Evolutionary conservation across 1,284 basidiomycete genomes (phyloP), one percentile per base, ranked within the genome.

Genomic region (Melampsora larici-populina): DNA sequence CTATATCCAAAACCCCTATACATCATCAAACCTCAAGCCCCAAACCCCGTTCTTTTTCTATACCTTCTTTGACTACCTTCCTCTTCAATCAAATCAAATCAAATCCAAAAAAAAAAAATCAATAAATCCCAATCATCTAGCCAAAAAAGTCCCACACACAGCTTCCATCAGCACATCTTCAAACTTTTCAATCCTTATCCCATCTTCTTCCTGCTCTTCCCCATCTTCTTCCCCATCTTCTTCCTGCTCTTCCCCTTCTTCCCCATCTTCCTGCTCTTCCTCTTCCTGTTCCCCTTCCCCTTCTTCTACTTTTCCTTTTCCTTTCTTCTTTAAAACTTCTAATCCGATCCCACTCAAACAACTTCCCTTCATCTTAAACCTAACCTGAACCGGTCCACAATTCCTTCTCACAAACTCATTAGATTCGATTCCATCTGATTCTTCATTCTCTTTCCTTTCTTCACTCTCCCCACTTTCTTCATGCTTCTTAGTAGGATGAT

Each of bases 361-460:
- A n/a, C 40, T 40, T 24, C 31, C 55, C 11, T 24, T 11, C 29
- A 71, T 21, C 4, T 8, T 24, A 7, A 48, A 60, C 13, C n/a
- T 36, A 29, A 71, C 51, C 9, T 43, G 7, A 11, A 71, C 18
- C 31, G 70, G 70, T 2, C 70, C 70, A 62, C 70, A 71, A 24
- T 40, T 62, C 4, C 40, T 26, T 21, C 58, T 18, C 3, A 24
- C 24, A 21, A 49, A 49, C 51, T 21, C 11, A 15, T 15, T 49
- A n/a, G 7, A 8, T 7, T 36, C 18, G 5, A n/a, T 46, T 13
- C 13, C 4, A 31, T 29, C n/a, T 6, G 7, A 9, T 33, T 15
- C 64, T 7, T 36, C 43, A 9, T 8, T 15, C 36, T 43, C 65
- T n/a, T 18, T 33, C 5, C 1, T 7, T 24, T 67, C 65, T 46